These are phyloP conservation scores for Effrenium voratum DNA, from an alignment of 73 alveolate species.

Conservation along the genomic window DNA sequence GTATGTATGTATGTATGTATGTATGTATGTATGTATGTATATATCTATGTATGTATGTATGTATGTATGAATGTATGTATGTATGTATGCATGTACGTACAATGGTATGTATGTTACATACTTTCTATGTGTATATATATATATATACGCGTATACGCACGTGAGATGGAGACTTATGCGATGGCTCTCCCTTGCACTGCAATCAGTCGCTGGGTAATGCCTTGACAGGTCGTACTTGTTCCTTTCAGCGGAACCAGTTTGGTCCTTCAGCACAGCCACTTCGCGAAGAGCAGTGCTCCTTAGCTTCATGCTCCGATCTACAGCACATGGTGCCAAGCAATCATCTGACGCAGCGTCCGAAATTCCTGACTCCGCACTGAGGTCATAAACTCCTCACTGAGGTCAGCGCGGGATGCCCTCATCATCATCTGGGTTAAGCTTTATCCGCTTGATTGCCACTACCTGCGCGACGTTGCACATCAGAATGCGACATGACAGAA, in stretches of 20 bases:
- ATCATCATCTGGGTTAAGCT: constrained; percentile 89
- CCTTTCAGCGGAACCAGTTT: neutral
- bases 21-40: no score
- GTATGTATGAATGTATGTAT: no score
- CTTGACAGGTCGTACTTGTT: neutral
- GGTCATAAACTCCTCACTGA: neutral
- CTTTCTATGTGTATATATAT: no score
- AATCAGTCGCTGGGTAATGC: no score
- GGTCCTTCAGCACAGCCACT: constrained; percentile 84
- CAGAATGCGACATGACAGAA: neutral
- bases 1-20: no score
- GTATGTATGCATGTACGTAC: no score
- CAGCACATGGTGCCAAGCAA: neutral
- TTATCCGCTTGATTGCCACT: constrained; percentile 87
- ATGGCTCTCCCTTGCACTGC: no score
- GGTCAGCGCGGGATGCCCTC: constrained; percentile 88
- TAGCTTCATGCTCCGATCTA: neutral
- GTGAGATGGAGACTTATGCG: no score
- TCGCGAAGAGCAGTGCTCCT: constrained; percentile 91
- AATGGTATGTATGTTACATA: no score
- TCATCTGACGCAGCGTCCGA: no score
- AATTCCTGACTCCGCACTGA: neutral
- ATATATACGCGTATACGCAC: no score
- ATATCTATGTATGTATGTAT: no score
- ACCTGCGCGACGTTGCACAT: constrained; percentile 1